A percentile compares a stretch with the other conserved stretches of the same genome.
Conservation (phyloP, 2,329 filamentous ascomycete genomes). For the Pyricularia sp. region DNA sequence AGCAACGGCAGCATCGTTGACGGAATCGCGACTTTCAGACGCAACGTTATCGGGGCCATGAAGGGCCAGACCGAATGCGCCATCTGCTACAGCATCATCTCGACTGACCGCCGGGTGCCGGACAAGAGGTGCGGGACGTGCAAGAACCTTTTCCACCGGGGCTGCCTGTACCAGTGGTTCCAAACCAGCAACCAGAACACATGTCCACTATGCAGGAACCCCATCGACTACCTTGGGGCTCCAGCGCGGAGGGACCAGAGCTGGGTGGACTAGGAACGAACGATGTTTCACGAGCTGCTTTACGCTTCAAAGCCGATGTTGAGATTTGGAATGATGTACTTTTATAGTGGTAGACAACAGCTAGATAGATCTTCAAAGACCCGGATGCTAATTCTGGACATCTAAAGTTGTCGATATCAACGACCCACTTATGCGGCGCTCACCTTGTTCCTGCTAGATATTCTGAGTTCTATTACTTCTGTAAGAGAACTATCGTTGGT, state of each 20-base stretch:
- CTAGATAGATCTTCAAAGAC: too few relatives aligned
- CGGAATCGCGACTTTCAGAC: constrained; percentile 70
- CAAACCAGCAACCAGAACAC: constrained; percentile 82
- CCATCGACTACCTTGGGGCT: constrained; percentile 47
- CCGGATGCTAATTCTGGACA: too few relatives aligned
- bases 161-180: constrained; percentile 95
- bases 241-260: background rate
- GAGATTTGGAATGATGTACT: background rate
- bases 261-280: background rate
- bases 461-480: too few relatives aligned
- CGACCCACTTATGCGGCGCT: too few relatives aligned
- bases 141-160: constrained; percentile 83
- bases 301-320: background rate
- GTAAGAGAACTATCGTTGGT: too few relatives aligned
- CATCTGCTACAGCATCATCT: constrained; percentile 93
- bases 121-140: constrained; percentile 88
- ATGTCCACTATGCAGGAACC: constrained; percentile 85
- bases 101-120: constrained; percentile 74
- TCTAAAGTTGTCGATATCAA: too few relatives aligned
- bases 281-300: background rate
- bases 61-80: constrained; percentile 93
- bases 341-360: background rate
- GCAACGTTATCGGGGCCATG: constrained; percentile 75
- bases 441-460: too few relatives aligned
- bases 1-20: constrained; percentile 83